These are phyloP conservation scores for Dittrichia graveolens DNA, from an alignment of 129 eudicot species.

Conservation along the genomic window DNA sequence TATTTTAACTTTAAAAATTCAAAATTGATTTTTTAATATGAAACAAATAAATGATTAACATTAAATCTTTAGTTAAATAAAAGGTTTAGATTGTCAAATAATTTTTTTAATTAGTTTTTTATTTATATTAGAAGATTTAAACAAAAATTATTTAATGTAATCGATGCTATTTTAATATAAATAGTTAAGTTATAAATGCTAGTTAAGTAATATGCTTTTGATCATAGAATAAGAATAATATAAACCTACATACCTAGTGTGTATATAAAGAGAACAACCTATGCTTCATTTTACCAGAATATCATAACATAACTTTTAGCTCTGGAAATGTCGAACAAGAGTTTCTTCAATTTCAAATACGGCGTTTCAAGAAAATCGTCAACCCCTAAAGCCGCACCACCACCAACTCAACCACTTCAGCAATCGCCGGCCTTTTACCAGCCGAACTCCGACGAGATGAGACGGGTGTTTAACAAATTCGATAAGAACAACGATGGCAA, in stretches of 20 bases:
- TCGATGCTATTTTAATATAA: no score
- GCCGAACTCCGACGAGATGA: conserved; percentile 52
- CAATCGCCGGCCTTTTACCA: conserved; percentile 28
- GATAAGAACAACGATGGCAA: conserved; percentile 60
- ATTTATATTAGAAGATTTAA: no score
- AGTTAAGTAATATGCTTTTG: no score
- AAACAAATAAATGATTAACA: no score
- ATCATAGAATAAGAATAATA: no score
- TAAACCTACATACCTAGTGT: background rate
- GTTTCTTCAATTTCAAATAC: conserved; percentile 39
- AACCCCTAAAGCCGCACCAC: conserved; percentile 19
- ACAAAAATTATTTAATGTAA: no score
- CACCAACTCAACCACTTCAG: conserved; percentile 9
- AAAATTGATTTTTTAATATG: no score
- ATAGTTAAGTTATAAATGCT: no score
- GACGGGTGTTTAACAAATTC: conserved; percentile 46
- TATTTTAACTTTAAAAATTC: no score
- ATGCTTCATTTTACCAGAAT: conserved; percentile 15
- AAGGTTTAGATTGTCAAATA: no score
- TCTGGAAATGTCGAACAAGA: conserved; percentile 38
- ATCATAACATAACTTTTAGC: conserved; percentile 17
- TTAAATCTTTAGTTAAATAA: no score
- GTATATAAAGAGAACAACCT: conserved; percentile 24
- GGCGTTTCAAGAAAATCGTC: conserved; percentile 37
- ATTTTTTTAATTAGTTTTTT: no score